A percentile compares a stretch with the other conserved stretches of the same genome.
Evolutionary conservation across 1,284 basidiomycete genomes (phyloP).

Genomic region (Ustilago cynodontis): DNA sequence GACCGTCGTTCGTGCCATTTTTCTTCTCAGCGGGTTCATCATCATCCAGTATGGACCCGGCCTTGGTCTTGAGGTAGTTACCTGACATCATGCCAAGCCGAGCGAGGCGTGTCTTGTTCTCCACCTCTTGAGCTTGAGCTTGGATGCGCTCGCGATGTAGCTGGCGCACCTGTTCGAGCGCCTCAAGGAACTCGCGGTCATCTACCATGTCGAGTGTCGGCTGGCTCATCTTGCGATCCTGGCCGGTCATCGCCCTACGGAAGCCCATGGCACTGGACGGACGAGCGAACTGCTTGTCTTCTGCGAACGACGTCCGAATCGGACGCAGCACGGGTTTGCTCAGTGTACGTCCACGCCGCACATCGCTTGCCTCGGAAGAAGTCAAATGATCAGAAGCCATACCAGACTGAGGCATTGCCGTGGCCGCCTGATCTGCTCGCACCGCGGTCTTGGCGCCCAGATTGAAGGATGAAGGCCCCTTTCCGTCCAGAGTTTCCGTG

Average conservation of each 20-base stretch:
- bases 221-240: slow-evolving; percentile 58
- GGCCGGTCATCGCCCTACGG: slow-evolving; percentile 21
- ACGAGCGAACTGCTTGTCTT: slow-evolving; percentile 1
- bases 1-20: neutral
- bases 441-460: neutral
- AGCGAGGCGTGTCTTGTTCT: slow-evolving; percentile 38
- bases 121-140: slow-evolving; percentile 31
- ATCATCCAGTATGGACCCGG: slow-evolving; percentile 25
- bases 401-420: neutral
- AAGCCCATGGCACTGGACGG: slow-evolving; percentile 45
- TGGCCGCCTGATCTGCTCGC: neutral
- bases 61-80: slow-evolving; percentile 33
- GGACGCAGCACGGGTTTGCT: slow-evolving; percentile 32
- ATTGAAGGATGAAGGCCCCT: neutral
- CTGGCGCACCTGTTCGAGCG: slow-evolving; percentile 58
- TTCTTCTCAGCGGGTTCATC: neutral
- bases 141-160: slow-evolving; percentile 56
- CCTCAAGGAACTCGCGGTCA: slow-evolving; percentile 62
- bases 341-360: slow-evolving; percentile 26
- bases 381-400: neutral
- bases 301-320: slow-evolving; percentile 28
- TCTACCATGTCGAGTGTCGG: slow-evolving; percentile 64
- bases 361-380: neutral
- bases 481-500: neutral
- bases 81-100: slow-evolving; percentile 40